Percentiles rank a stretch among this genome's conserved stretches.
Conservation (phyloP, 768 basidiomycete species). For the Mycena alexandri region DNA sequence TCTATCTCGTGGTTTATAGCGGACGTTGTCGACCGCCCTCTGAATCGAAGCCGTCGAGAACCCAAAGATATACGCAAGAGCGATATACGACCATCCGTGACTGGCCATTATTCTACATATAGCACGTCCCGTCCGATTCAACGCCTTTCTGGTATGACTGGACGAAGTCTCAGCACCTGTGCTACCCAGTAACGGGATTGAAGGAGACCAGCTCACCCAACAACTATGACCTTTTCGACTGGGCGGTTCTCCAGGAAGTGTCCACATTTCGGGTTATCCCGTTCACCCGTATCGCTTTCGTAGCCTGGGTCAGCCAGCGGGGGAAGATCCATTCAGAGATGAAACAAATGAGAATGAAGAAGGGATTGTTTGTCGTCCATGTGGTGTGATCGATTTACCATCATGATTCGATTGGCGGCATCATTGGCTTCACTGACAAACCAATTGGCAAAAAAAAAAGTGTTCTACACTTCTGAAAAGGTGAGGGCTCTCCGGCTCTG, state of each 20-base stretch:
- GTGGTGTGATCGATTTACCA: neutral
- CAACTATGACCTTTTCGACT: neutral
- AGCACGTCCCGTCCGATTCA: constrained; percentile 11
- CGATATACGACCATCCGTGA: neutral
- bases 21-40: neutral
- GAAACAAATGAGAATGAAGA: neutral
- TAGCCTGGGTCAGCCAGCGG: neutral
- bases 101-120: constrained; percentile 1
- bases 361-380: neutral
- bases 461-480: too few relatives aligned
- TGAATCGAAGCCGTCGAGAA: neutral
- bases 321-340: neutral
- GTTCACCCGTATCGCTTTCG: constrained; percentile 12
- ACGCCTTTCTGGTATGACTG: neutral
- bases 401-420: too few relatives aligned
- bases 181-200: too few relatives aligned
- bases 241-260: neutral
- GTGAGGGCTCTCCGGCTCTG: too few relatives aligned
- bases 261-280: neutral
- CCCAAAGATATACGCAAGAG: neutral
- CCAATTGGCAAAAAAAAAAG: too few relatives aligned
- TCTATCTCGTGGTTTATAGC: neutral
- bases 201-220: too few relatives aligned
- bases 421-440: too few relatives aligned
- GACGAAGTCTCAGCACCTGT: too few relatives aligned